Evolutionary conservation across 495 filamentous ascomycete genomes (phyloP).

Genomic region (Barbatosphaeria neglecta): DNA sequence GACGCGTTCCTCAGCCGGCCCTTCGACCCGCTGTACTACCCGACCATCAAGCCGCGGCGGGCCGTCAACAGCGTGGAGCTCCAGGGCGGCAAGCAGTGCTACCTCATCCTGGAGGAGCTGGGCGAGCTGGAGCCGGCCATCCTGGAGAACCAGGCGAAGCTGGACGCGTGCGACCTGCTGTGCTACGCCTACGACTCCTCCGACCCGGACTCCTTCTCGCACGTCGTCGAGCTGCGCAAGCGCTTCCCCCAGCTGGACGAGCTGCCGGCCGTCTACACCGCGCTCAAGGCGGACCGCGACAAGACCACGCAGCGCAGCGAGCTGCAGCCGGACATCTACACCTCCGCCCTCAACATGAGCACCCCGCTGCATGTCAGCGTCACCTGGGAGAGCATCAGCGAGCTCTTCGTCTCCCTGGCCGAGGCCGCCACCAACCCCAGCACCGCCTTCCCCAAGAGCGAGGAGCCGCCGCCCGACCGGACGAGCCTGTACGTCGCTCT

Average conservation of each 20-base stretch:
- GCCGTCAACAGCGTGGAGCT: conserved; percentile 96
- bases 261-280: conserved; percentile 79
- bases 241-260: conserved; percentile 72
- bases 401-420: conserved; percentile 76
- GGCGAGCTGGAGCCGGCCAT: conserved; percentile 93
- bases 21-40: conserved; percentile 76
- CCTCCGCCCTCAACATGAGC: conserved; percentile 63
- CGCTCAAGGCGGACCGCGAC: conserved; percentile 86
- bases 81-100: conserved; percentile 91
- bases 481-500: conserved; percentile 77
- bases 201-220: conserved; percentile 86
- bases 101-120: conserved; percentile 88
- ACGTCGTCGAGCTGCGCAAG: conserved; percentile 71
- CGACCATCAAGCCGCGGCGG: conserved; percentile 85
- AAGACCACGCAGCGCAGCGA: conserved; percentile 88
- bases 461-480: conserved; percentile 72
- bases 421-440: conserved; percentile 86
- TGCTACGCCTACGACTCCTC: conserved; percentile 96
- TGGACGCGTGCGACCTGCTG: conserved; percentile 88
- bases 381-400: conserved; percentile 80
- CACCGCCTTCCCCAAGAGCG: conserved; percentile 72
- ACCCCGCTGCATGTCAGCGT: conserved; percentile 88
- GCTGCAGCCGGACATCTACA: conserved; percentile 87
- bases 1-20: conserved; percentile 83
- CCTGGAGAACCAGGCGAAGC: conserved; percentile 77